A percentile compares a stretch with the other conserved stretches of the same genome.
Conservation (phyloP, 306 rosid genomes). For the Rosa rugosa region DNA sequence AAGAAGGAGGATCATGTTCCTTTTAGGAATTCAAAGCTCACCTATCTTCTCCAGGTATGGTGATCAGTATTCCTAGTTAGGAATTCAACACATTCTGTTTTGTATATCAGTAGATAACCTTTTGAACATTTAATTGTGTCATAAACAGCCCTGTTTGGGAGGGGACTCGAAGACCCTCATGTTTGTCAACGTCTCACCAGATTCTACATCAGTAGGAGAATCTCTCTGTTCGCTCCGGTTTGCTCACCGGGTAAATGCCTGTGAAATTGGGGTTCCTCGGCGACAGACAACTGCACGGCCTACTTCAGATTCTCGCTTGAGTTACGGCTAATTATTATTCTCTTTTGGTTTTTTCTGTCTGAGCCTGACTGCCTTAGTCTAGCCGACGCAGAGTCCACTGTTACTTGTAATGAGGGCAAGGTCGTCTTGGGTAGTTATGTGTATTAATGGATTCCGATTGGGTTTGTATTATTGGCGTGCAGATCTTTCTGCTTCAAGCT, state of each 20-base stretch:
- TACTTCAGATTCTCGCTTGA: conserved; percentile 51
- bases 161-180: conserved; percentile 93
- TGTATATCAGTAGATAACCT: neutral
- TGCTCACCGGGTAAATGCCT: conserved; percentile 87
- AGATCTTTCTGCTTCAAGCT: conserved; percentile 30
- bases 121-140: neutral
- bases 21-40: conserved; percentile 85
- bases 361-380: conserved; percentile 13
- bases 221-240: conserved; percentile 91
- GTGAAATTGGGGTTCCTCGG: conserved; percentile 85
- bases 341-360: neutral
- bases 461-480: conserved; percentile 34
- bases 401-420: conserved; percentile 18
- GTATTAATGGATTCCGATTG: conserved; percentile 26
- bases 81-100: neutral
- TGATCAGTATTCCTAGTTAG: neutral
- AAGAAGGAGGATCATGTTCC: conserved; percentile 95
- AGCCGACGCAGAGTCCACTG: conserved; percentile 12
- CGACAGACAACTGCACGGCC: conserved; percentile 61
- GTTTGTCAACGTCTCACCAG: conserved; percentile 92
- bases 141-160: conserved; percentile 87
- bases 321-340: conserved; percentile 45
- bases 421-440: conserved; percentile 3
- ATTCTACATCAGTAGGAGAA: conserved; percentile 69
- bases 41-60: conserved; percentile 90